Evolutionary conservation across 345 rosid genomes (phyloP), one percentile per base, ranked within the genome.

Genomic region (Dovyalis caffra): DNA sequence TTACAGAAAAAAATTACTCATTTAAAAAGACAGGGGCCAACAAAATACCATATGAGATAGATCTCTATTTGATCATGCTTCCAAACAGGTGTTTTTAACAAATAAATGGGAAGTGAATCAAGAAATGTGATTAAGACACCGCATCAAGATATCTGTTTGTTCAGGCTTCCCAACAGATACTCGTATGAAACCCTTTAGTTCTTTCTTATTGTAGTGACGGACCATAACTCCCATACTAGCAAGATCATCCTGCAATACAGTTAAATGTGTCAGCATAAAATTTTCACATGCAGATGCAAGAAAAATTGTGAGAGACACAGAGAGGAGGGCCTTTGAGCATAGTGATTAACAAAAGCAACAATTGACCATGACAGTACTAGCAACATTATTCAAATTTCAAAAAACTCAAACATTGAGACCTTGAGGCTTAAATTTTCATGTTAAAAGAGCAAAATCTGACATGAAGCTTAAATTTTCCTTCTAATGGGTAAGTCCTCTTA

Each of bases 201-300:
- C 97, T 78, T 85, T 85, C 43, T 89, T 95, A 35, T 88, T 85
- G 77, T 93, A 95, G 86, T 93, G 99, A 66, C 98, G 98, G 64
- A 95, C 85, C 96, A 95, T 90, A 66, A 93, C 93, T 5, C 98
- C 99, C 96, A 84, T 91, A 40, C 77, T 77, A 0, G 96, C 92
- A 69, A 95, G 96, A 81, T 93, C 95, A 12, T 90, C 98, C 97
- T 91, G 88, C 67, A 77, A n/a, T 5, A 56, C 6, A 49, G 18
- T 9, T 31, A 49, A n/a, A 18, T n/a, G n/a, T 18, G 25, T 61
- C 12, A 58, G 53, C 49, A 26, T 1, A 5, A 21, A 23, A 63
- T 11, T 8, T 28, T 33, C 10, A 21, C 32, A 18, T n/a, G n/a
- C n/a, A n/a, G n/a, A n/a, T n/a, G n/a, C n/a, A n/a, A n/a, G n/a